These are phyloP conservation scores for Botrytis pseudocinerea DNA, from an alignment of 2,329 filamentous ascomycete species.

Conservation along the genomic window DNA sequence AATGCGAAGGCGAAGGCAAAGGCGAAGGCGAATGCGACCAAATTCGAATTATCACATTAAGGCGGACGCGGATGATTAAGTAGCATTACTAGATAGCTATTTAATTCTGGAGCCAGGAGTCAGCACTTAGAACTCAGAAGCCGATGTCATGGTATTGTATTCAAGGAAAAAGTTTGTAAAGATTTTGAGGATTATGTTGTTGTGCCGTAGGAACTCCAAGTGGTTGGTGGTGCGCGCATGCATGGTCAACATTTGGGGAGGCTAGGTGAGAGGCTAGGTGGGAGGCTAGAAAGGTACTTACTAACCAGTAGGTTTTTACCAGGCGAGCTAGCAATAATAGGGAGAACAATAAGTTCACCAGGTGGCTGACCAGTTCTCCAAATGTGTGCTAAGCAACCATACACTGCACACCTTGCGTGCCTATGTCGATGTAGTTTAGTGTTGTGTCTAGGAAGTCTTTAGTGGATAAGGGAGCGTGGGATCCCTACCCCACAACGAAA, in stretches of 20 bases:
- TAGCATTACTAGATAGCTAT: conserved; percentile 5
- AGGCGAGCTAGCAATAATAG: background rate
- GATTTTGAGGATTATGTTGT: background rate
- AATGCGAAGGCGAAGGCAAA: background rate
- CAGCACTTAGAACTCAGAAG: no score
- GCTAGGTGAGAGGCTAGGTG: background rate
- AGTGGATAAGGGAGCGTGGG: background rate
- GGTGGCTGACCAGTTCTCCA: background rate
- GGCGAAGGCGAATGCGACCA: background rate
- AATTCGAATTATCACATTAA: conserved; percentile 13
- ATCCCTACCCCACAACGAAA: conserved; percentile 14
- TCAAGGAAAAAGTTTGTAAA: conserved; percentile 1
- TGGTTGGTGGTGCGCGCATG: background rate
- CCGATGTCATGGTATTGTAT: background rate
- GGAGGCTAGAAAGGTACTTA: no score
- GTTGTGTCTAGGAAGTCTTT: background rate
- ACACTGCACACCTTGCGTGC: background rate
- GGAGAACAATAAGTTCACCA: no score
- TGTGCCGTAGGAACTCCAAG: background rate
- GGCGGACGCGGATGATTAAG: conserved; percentile 10
- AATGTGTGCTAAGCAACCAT: background rate
- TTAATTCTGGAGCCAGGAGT: background rate
- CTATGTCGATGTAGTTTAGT: background rate
- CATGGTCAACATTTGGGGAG: background rate
- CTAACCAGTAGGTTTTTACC: no score